Evolutionary conservation across 208 protist genomes (phyloP).

Genomic region (Herpetomonas muscarum): DNA sequence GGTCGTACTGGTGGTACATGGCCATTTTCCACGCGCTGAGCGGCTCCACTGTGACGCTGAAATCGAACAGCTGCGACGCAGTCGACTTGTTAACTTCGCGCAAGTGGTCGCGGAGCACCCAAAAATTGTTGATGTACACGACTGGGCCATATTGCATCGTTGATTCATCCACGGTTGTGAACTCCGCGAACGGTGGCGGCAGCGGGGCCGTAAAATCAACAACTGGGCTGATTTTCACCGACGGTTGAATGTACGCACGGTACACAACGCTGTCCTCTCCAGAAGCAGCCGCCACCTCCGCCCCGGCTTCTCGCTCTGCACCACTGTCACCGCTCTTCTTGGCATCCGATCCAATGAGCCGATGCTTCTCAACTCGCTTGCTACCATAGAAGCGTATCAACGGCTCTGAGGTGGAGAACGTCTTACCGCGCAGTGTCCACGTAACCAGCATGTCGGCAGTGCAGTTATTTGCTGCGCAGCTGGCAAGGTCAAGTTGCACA

Average conservation of each 20-base stretch:
- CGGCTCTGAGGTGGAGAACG: conserved; percentile 19
- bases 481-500: conserved; percentile 14
- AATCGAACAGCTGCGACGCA: conserved; percentile 28
- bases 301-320: not conserved
- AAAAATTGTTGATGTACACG: conserved; percentile 95
- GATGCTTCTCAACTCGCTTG: conserved; percentile 21
- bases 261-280: conserved; percentile 14
- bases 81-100: conserved; percentile 81
- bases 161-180: conserved; percentile 27
- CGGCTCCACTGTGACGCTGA: conserved; percentile 53
- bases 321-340: not conserved
- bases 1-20: conserved; percentile 81
- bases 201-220: conserved; percentile 67
- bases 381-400: conserved; percentile 27
- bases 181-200: conserved; percentile 29
- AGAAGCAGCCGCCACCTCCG: not conserved
- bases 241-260: conserved; percentile 53
- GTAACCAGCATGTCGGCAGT: conserved; percentile 16
- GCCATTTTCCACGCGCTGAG: conserved; percentile 59
- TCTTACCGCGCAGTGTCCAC: conserved; percentile 22
- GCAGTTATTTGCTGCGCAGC: conserved; percentile 17
- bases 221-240: conserved; percentile 65
- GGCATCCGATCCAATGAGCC: conserved; percentile 8
- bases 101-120: conserved; percentile 84
- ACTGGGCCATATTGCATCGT: conserved; percentile 75